These are phyloP conservation scores for Phytophthora pini DNA, from an alignment of 352 stramenopile genomes.

Conservation along the genomic window DNA sequence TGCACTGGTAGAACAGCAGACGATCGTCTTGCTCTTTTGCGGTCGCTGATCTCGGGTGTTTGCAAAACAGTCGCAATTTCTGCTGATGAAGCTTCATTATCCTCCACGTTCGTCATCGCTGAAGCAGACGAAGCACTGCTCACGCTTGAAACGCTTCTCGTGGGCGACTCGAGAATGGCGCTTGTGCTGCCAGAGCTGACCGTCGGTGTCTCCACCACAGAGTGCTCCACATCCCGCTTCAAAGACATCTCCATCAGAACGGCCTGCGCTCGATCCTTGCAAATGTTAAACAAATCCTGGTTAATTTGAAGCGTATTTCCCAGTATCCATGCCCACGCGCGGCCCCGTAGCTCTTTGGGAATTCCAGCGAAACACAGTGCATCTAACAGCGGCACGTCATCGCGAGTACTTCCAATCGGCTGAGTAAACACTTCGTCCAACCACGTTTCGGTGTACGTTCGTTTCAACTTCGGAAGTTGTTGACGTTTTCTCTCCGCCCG, in stretches of 20 bases:
- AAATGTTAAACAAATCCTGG: constrained; percentile 87
- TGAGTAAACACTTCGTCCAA: constrained; percentile 66
- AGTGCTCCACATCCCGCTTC: constrained; percentile 63
- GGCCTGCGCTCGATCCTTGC: constrained; percentile 72
- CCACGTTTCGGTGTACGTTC: constrained; percentile 80
- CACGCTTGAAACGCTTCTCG: constrained; percentile 33
- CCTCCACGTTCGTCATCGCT: constrained; percentile 23
- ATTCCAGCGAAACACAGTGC: constrained; percentile 83
- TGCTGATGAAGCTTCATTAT: constrained; percentile 17
- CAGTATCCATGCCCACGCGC: constrained; percentile 81
- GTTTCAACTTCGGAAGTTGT: constrained; percentile 72
- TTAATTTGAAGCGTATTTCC: constrained; percentile 88
- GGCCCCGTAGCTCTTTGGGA: constrained; percentile 82
- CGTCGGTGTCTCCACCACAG: constrained; percentile 24
- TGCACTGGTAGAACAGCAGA: constrained; percentile 42
- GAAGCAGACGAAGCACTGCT: constrained; percentile 42
- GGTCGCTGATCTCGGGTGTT: constrained; percentile 15
- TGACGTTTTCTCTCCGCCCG: constrained; percentile 68
- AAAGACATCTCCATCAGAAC: constrained; percentile 80
- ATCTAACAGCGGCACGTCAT: constrained; percentile 49
- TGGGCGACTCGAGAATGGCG: constrained; percentile 33
- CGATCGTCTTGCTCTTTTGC: constrained; percentile 32
- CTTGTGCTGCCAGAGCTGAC: constrained; percentile 29
- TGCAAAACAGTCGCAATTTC: neutral
- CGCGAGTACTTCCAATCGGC: constrained; percentile 38